Evolutionary conservation across 768 basidiomycete species (phyloP), one percentile per base, ranked within the genome.

Genomic region (Leccinum broughii): DNA sequence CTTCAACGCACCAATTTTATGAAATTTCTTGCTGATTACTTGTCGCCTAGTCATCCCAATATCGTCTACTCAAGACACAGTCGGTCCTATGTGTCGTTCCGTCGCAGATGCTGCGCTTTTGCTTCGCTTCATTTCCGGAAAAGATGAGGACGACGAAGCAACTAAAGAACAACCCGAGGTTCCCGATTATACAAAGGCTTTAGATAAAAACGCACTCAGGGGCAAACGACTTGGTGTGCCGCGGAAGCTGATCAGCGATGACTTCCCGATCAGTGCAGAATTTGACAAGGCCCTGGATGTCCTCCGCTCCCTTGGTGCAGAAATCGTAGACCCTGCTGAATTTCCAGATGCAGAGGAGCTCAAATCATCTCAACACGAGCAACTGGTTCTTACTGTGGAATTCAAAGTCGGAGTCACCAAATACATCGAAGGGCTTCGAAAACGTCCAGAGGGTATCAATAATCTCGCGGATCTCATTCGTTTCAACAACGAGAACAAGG

Each of bases 321-420:
- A 80, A 1, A 75, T 89, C 4, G 77, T 88, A 7, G 87, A 89
- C 65, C 85, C 86, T 1, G 83, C 85, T 1, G 84, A 88, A 59
- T 72, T 89, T 15, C 81, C 85, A 0, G 80, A 80, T 34, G 80
- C 81, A 0, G 75, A 80, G 1, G 85, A 84, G 57, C 77, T 85
- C 44, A 64, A 76, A 20, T 62, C 61, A 1, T 81, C 81, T 1
- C 76, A 77, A 8, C 79, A 84, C 57, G 86, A 88, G 68, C 77
- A 71, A 0, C 67, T 83, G 20, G 86, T 88, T 1, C 64, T 85
- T 14, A 70, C 78, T 30, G 75, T 78, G 0, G 88, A 88, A 63
- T 83, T 88, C 74, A 88, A 87, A 77, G 86, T 82, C 50, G 77
- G 85, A 58, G 60, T 88, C 22, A 77, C 82, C 57, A 71, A 72